These are phyloP conservation scores for Lentinula sp. DNA, from an alignment of 768 basidiomycete genomes.

Conservation along the genomic window DNA sequence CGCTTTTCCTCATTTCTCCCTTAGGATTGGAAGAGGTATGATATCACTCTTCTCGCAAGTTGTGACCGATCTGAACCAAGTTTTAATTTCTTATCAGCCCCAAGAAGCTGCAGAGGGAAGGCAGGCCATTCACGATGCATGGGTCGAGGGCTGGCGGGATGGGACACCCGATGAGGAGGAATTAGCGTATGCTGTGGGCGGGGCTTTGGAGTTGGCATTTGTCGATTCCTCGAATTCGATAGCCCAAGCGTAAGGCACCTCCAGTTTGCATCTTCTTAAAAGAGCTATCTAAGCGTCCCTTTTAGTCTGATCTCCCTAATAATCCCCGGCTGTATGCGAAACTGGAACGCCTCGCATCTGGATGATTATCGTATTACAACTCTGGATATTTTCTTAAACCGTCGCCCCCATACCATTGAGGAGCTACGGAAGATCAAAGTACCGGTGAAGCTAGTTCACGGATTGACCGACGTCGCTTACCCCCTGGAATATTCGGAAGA, in stretches of 20 bases:
- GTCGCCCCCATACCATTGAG: not conserved
- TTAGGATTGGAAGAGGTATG: too few relatives aligned
- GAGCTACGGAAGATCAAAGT: not conserved
- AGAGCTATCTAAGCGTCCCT: not conserved
- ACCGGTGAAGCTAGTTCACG: slow-evolving; percentile 13
- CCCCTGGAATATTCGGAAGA: slow-evolving; percentile 10
- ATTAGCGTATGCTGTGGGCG: slow-evolving; percentile 6
- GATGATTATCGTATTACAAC: not conserved
- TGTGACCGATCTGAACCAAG: not conserved
- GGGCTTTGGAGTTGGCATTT: slow-evolving; percentile 11
- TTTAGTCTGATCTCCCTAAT: not conserved
- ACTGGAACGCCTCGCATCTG: slow-evolving; percentile 2
- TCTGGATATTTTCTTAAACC: slow-evolving; percentile 7
- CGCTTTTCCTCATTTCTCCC: slow-evolving; percentile 6
- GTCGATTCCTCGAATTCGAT: not conserved
- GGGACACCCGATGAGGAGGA: not conserved
- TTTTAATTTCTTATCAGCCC: not conserved
- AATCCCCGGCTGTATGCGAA: not conserved
- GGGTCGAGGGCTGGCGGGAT: slow-evolving; percentile 5
- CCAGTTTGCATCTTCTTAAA: not conserved
- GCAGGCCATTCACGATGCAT: slow-evolving; percentile 9
- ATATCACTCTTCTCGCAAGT: too few relatives aligned
- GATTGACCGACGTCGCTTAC: slow-evolving; percentile 20
- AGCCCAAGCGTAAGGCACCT: slow-evolving; percentile 3
- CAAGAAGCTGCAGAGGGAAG: slow-evolving; percentile 9